Conservation (phyloP, 768 basidiomycete genomes). For the Leucosporidium creatinivorum region DNA sequence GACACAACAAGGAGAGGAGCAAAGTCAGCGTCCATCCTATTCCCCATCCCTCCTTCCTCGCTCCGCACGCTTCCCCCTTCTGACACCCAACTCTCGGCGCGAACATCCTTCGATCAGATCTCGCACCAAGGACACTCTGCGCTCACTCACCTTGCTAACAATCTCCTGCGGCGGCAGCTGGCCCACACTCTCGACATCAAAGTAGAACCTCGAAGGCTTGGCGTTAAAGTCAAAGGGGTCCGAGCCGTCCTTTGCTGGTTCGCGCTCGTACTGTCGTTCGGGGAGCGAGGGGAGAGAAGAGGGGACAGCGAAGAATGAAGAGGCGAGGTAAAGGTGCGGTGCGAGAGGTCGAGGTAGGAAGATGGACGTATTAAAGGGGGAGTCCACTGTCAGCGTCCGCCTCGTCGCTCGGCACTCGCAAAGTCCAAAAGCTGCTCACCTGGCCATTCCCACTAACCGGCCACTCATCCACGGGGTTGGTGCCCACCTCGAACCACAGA, state of each 20-base stretch:
- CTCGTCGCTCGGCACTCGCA: no score
- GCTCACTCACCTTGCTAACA: constrained; percentile 68
- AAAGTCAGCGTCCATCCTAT: no score
- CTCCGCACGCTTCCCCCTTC: background rate
- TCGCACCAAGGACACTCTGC: no score
- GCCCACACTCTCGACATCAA: constrained; percentile 90
- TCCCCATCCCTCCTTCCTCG: no score
- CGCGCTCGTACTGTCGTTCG: constrained; percentile 24
- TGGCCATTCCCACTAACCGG: constrained; percentile 82
- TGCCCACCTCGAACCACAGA: constrained; percentile 74
- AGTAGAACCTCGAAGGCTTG: constrained; percentile 82
- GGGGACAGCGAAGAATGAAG: background rate
- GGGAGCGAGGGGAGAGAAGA: background rate
- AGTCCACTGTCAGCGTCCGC: no score
- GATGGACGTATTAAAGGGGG: no score
- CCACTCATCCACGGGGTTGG: constrained; percentile 76
- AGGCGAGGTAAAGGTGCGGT: background rate
- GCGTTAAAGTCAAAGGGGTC: constrained; percentile 74
- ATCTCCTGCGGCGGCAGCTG: constrained; percentile 82
- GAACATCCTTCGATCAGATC: no score
- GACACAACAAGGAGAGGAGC: background rate
- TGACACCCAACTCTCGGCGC: no score
- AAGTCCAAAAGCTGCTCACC: constrained; percentile 52
- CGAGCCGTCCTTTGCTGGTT: constrained; percentile 5
- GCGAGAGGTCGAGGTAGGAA: no score